These are phyloP conservation scores for Acacia confusa DNA, from an alignment of 306 rosid species.

Conservation along the genomic window DNA sequence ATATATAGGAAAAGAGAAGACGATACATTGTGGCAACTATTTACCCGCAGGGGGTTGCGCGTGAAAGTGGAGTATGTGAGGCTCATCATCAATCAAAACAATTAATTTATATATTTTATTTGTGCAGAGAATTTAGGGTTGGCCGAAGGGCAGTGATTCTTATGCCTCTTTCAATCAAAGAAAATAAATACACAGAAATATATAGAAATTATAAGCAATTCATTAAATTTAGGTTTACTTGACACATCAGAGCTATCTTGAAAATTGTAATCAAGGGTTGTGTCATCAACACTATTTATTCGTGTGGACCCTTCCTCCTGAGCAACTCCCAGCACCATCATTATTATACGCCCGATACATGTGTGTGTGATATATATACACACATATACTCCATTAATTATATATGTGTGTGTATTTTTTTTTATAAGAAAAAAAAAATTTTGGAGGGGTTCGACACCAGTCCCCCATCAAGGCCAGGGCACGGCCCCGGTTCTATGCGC, in stretches of 20 bases:
- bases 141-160: background rate
- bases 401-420: background rate
- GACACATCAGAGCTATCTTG: slow-evolving; percentile 45
- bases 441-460: too few species aligned
- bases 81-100: too few species aligned
- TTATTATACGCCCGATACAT: background rate
- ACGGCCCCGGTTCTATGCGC: too few species aligned
- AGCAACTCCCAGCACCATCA: background rate
- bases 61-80: background rate
- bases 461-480: too few species aligned
- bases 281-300: slow-evolving; percentile 63
- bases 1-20: slow-evolving; percentile 7
- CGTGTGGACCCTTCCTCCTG: slow-evolving; percentile 57
- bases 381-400: background rate
- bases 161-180: background rate
- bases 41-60: background rate
- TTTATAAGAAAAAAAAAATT: too few species aligned
- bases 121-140: slow-evolving; percentile 21
- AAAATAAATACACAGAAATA: background rate
- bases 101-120: background rate
- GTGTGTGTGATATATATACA: background rate
- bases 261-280: slow-evolving; percentile 47
- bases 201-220: background rate
- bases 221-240: background rate
- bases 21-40: background rate